Base-by-base conservation (phyloP, 495 filamentous ascomycete species). In the Penicillium arizonense region DNA sequence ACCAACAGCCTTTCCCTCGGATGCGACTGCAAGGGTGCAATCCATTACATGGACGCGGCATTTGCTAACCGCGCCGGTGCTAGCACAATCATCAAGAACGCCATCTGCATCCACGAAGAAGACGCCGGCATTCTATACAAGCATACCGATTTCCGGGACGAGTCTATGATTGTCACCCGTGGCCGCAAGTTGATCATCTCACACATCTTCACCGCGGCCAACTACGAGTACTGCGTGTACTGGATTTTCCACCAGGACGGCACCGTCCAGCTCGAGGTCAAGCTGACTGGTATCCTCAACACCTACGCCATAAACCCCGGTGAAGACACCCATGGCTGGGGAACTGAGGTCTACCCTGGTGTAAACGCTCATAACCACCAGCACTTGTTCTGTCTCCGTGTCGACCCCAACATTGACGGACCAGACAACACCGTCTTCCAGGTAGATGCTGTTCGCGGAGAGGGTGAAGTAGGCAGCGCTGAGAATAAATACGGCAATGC, bases 51-150 rank as follows among this genome's bases (percentile, higher is more conserved):
- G 62, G 83, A 87, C 62, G 92, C 90, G 1, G 80, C 85, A 21
- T 95, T 96, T 63, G 85, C 90, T 50, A 96, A 92, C 56, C 75
- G 82, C n/a, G 82, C 87, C 9, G 93, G 93, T 30, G 82, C 80
- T 5, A 74, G 85, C 30, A 84, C 82, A 28, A 88, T 86, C 30
- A 91, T 97, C 71, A 91, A 94, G 74, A 96, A 97, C 61, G 93
- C 92, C 38, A 91, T 97, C 65, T 97, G 93, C 68, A 91, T 96
- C 53, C 93, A 97, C 75, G 93, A 97, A 71, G 92, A 97, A 73
- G 93, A 97, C 61, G 80, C 82, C 4, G 93, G 93, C 5, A 94
- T 97, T 52, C 78, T 97, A 9, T 96, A 94, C 79, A 97, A 97
- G 74, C 93, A 97, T 75, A 90, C 85, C 41, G 92, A 97, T 68